Base-by-base conservation (phyloP, 371 early-diverging fungal genomes). In the Apophysomyces ossiformis region DNA sequence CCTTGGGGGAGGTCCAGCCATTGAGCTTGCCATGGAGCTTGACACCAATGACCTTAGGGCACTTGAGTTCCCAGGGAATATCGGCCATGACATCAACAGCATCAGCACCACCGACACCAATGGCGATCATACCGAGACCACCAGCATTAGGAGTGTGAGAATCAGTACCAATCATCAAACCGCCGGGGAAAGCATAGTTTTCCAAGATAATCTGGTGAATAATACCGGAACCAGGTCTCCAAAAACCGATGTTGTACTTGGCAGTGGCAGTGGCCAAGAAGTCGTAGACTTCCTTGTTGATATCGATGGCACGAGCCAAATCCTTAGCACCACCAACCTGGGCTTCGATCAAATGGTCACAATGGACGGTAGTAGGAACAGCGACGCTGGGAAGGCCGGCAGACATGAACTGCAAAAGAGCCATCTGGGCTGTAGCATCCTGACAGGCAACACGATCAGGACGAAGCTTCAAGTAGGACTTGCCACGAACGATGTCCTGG, bases 41-140 rank as follows among this genome's bases (percentile, higher is more conserved):
- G 68, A 98, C 91, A 72, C 97, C 96, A 63, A 97, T 87, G 36
- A 94, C 89, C 75, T 95, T 91, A 64, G 97, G 99, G 76, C 85
- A 89, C 87, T 96, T 96, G 72, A 98, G 89, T 81, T 98, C 97
- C 97, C 99, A 98, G 16, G 97, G 97, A 69, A 97, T 91, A 60
- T 89, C 90, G n/a, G 95, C 95, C 96, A 98, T 96, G 62, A 92
- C 98, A 79, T 98, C 98, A n/a, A 97, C 98, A 5, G 98, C 98
- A 78, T 98, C 98, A 41, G 96, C 96, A 65, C 95, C 95, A 69
- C 98, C 98, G 32, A 98, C 97, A 75, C 97, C 98, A 65, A 98
- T 92, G 43, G 97, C 97, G 39, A 96, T 85, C 91, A 92, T 91
- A 50, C 96, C 96, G 60, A 98, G 86, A 58, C 98, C 98, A 77